Evolutionary conservation across 192 early-diverging fungal species (phyloP), one percentile per base, ranked within the genome.

Genomic region (Thamnidium elegans): DNA sequence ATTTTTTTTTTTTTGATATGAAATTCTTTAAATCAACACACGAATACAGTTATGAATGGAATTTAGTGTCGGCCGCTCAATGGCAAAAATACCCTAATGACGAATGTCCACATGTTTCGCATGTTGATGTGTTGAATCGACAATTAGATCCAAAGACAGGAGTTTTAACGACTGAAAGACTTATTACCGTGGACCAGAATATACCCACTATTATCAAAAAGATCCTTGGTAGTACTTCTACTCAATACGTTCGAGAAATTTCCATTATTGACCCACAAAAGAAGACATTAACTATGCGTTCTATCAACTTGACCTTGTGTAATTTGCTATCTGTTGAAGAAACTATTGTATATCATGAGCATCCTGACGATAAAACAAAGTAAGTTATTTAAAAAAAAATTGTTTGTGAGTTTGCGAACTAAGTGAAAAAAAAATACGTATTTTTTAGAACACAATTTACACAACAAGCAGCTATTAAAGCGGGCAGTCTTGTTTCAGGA

Each of bases 51-150:
- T 88, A 95, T 77, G 77, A 88, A 58, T 98, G 94, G 92, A 80
- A 78, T 5, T 86, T 84, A 11, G 90, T 93, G 46, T 88, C 87
- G 31, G 78, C 87, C 17, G 97, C 94, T 43, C 90, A 95, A 76
- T 99, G 90, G 90, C 86, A 87, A 77, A 99, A 99, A 77, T 99
- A 99, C 81, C 97, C 97, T 0, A 99, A 99, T 78, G 90, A 91
- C 20, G 78, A 90, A 45, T 89, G 93, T 31, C 85, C 87, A 51
- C 97, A 99, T 69, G 96, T 99, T 48, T 66, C 89, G 21, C 89
- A 90, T 62, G 94, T 96, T 43, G 97, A 98, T 79, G 84, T 92
- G 3, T 80, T 99, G 55, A 82, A 88, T 61, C 86, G 94, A 50
- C 67, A 78, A 7, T 77, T 99, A 26, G 90, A 94, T 70, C 85